Base-by-base conservation (phyloP, 1,284 basidiomycete species). In the Veloboletus limbatus region DNA sequence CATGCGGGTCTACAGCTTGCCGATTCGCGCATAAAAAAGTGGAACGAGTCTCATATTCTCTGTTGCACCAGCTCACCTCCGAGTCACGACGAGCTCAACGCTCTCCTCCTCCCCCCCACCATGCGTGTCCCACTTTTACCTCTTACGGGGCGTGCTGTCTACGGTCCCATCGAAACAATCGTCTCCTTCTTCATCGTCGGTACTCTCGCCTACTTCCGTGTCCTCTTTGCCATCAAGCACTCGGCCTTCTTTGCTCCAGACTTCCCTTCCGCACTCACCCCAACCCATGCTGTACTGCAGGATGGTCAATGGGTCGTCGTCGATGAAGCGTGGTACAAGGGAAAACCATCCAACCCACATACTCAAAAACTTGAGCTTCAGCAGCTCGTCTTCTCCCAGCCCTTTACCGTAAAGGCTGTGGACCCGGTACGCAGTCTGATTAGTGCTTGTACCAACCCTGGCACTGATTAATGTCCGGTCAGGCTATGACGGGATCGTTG, bases 121-220 rank as follows among this genome's bases (percentile, higher is more conserved):
- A 79, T 85, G 76, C 73, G 81, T 37, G 74, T 78, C 10, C 54
- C 83, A 20, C 68, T 84, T 31, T 69, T 79, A 32, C 80, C 82
- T 1, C 71, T 86, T 54, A 82, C 82, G 6, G 74, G 76, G 9
- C 80, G 82, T 51, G 79, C 82, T 2, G 81, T 80, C 17, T 79
- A 79, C 64, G 79, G 72, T 3, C 84, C 83, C 39, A 85, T 86
- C 47, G 94, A 97, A 67, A 86, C 88, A 18, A 91, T 96, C 56
- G 92, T 96, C 46, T 80, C 83, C 61, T 87, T 90, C 69, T 91
- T 85, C 65, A 81, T 94, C 62, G 68, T 93, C 50, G 88, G 88
- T 27, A 97, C 94, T 3, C 78, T 97, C 33, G 86, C 88, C 40
- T 97, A 97, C 69, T 95, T 97, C 66, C 90, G 94, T 66, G 78